A percentile compares a stretch with the other conserved stretches of the same genome.
phyloP scores from a whole-genome alignment of 2,329 filamentous ascomycete genomes.

The Juglanconis oblonga region DNA sequence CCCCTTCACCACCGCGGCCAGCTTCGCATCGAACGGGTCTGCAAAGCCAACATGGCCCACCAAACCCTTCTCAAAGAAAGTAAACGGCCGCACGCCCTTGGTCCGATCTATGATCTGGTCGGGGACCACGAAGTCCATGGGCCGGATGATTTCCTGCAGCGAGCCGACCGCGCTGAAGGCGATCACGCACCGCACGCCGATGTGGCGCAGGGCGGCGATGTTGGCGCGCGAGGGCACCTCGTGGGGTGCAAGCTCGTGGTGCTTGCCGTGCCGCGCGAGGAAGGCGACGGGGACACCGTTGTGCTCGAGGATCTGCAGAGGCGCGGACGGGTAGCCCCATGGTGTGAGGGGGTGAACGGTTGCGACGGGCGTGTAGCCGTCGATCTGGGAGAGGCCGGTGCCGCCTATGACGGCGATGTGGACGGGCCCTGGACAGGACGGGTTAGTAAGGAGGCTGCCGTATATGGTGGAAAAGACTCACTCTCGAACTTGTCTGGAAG shows the following conservation, averaged over 20 bases:
- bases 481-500: constrained; percentile 59
- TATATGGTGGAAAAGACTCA: constrained; percentile 32
- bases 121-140: constrained; percentile 93
- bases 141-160: constrained; percentile 87
- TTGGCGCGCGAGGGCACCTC: constrained; percentile 95
- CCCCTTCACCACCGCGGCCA: constrained; percentile 72
- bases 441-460: constrained; percentile 9
- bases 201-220: constrained; percentile 89
- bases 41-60: constrained; percentile 95
- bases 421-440: constrained; percentile 54
- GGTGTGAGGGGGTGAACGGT: constrained; percentile 75
- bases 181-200: constrained; percentile 88
- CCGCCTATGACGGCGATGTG: constrained; percentile 90
- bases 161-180: constrained; percentile 95
- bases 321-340: constrained; percentile 76
- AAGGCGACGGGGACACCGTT: constrained; percentile 81
- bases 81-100: constrained; percentile 90
- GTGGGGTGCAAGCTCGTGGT: constrained; percentile 89
- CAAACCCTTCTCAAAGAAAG: constrained; percentile 89
- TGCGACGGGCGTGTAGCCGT: constrained; percentile 82
- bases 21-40: constrained; percentile 82
- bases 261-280: constrained; percentile 82
- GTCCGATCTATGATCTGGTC: constrained; percentile 97
- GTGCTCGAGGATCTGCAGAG: constrained; percentile 87
- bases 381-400: constrained; percentile 84